phyloP scores from a whole-genome alignment of 179 eudicot genomes.

The Nepenthes alata region DNA sequence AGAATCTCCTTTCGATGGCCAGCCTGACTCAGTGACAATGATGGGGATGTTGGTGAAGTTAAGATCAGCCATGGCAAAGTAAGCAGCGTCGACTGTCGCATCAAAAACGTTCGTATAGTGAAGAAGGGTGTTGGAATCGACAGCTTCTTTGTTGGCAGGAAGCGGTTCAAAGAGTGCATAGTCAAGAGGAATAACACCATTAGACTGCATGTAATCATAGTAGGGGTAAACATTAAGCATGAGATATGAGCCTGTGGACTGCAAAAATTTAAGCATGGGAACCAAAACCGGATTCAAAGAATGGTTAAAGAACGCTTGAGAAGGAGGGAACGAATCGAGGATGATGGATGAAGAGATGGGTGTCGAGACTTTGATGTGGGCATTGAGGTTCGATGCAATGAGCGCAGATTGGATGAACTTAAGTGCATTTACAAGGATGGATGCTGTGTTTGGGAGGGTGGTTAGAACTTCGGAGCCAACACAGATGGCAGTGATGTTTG shows the following conservation, averaged over 20 bases:
- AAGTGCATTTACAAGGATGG: slow-evolving; percentile 49
- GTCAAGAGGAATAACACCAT: slow-evolving; percentile 81
- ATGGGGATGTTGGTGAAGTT: slow-evolving; percentile 72
- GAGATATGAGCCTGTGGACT: slow-evolving; percentile 53
- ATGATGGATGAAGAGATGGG: slow-evolving; percentile 65
- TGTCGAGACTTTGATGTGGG: slow-evolving; percentile 66
- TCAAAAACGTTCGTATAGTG: slow-evolving; percentile 82
- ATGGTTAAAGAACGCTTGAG: slow-evolving; percentile 81
- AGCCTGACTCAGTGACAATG: slow-evolving; percentile 76
- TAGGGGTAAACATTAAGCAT: slow-evolving; percentile 84
- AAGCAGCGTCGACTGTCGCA: slow-evolving; percentile 86
- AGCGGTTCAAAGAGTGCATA: slow-evolving; percentile 74
- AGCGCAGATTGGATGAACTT: slow-evolving; percentile 68
- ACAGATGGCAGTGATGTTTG: slow-evolving; percentile 73
- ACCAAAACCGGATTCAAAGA: slow-evolving; percentile 46
- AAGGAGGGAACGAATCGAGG: slow-evolving; percentile 86
- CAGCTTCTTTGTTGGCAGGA: slow-evolving; percentile 70
- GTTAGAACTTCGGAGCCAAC: slow-evolving; percentile 78
- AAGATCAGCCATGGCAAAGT: slow-evolving; percentile 70
- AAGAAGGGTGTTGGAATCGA: slow-evolving; percentile 71
- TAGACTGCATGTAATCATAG: slow-evolving; percentile 69
- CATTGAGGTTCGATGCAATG: slow-evolving; percentile 63
- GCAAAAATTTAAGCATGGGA: slow-evolving; percentile 63
- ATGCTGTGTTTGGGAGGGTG: slow-evolving; percentile 60
- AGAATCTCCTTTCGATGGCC: slow-evolving; percentile 83